Evolutionary conservation across 768 basidiomycete genomes (phyloP).

Genomic region (Mycena latifolia): DNA sequence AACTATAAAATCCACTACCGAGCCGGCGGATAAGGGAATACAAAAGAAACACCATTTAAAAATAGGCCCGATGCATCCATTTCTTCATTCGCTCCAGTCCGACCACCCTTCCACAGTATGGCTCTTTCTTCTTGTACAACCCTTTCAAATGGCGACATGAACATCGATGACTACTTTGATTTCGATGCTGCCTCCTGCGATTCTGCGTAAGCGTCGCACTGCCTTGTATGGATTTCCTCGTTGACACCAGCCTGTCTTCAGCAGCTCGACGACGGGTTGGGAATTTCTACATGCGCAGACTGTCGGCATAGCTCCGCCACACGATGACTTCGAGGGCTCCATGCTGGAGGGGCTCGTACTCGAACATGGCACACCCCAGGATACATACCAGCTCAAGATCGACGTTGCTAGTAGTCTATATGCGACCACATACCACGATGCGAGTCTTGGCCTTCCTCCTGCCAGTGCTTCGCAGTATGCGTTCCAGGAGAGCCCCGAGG

Average conservation of each 20-base stretch:
- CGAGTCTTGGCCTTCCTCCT: not conserved
- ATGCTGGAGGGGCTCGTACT: not conserved
- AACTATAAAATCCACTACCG: constrained; percentile 13
- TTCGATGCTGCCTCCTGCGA: constrained; percentile 30
- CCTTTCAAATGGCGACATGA: not conserved
- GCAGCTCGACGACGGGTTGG: not conserved
- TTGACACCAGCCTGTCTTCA: not conserved
- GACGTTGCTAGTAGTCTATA: constrained; percentile 4
- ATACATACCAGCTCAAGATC: constrained; percentile 5
- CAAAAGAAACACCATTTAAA: constrained; percentile 28
- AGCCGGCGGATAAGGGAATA: constrained; percentile 19
- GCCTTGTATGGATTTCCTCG: not conserved
- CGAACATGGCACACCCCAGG: not conserved
- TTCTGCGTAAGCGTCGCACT: constrained; percentile 10
- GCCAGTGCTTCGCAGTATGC: not conserved
- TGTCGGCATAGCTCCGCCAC: not conserved
- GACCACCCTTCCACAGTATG: constrained; percentile 6
- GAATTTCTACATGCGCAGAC: not conserved
- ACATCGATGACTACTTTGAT: constrained; percentile 22
- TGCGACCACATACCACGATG: not conserved
- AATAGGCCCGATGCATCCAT: not conserved
- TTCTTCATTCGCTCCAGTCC: not conserved
- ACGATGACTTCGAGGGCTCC: not conserved
- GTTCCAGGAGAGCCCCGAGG: constrained; percentile 6
- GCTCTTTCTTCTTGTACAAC: not conserved